A percentile compares a stretch with the other conserved stretches of the same genome.
Conservation (phyloP, 306 rosid species). For the Glycine soja region DNA sequence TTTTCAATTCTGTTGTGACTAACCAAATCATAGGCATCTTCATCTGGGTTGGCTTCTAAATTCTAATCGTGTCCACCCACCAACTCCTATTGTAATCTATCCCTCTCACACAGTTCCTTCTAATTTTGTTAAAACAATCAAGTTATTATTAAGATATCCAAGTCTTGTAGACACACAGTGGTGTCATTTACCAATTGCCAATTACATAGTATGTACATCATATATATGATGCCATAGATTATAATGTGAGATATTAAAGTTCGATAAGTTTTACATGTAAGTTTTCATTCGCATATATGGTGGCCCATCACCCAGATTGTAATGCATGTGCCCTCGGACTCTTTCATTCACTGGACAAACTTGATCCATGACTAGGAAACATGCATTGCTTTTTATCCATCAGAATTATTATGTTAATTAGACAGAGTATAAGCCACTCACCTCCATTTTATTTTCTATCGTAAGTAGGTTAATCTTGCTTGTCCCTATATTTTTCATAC, state of each 20-base stretch:
- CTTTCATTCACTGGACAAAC: constrained; percentile 53
- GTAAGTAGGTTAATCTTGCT: constrained; percentile 16
- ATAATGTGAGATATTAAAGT: background rate
- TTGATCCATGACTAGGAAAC: constrained; percentile 67
- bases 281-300: constrained; percentile 29
- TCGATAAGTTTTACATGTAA: background rate
- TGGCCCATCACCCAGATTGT: constrained; percentile 42
- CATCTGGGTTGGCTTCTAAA: constrained; percentile 50
- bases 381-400: constrained; percentile 39
- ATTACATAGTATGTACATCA: background rate
- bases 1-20: constrained; percentile 33
- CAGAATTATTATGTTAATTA: background rate
- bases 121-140: constrained; percentile 7
- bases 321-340: constrained; percentile 49
- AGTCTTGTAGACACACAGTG: background rate
- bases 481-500: constrained; percentile 16
- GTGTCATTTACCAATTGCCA: constrained; percentile 16
- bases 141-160: background rate
- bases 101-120: constrained; percentile 20
- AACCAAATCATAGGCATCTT: constrained; percentile 38
- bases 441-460: background rate
- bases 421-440: background rate
- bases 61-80: constrained; percentile 43
- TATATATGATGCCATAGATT: too few relatives aligned
- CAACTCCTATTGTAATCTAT: constrained; percentile 18